A percentile compares a stretch with the other conserved stretches of the same genome.
Evolutionary conservation across 2,329 filamentous ascomycete species (phyloP).

Genomic region (Sporothrix brasiliensis): DNA sequence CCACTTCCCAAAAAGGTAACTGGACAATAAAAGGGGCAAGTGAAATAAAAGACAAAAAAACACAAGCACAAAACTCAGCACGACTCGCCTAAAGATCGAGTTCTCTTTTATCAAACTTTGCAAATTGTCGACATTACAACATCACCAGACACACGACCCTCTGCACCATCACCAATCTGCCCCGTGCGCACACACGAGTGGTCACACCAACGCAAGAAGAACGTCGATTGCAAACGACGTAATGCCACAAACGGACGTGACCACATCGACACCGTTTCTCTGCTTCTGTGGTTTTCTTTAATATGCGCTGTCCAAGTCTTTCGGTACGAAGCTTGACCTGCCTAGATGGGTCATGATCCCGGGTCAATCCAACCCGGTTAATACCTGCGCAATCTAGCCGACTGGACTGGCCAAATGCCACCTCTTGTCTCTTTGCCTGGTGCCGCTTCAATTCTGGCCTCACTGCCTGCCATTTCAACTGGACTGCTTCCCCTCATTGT

Average conservation of each 20-base stretch:
- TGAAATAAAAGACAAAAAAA: not conserved
- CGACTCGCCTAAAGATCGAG: too few relatives aligned
- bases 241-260: not conserved
- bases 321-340: constrained; percentile 28
- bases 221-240: not conserved
- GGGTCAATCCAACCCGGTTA: constrained; percentile 33
- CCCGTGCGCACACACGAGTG: not conserved
- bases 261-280: not conserved
- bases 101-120: too few relatives aligned
- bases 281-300: not conserved
- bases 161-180: not conserved
- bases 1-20: not conserved
- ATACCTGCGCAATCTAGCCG: constrained; percentile 30
- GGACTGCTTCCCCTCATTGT: not conserved
- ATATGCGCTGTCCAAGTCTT: constrained; percentile 14
- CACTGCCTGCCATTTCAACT: not conserved
- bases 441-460: not conserved
- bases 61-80: not conserved
- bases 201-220: not conserved
- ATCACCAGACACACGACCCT: not conserved
- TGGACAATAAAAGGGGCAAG: not conserved
- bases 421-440: constrained; percentile 5
- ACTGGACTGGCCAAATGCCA: constrained; percentile 22
- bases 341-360: constrained; percentile 32
- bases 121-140: not conserved